Evolutionary conservation across 1,139 yeast genomes (phyloP).

Genomic region (Meyerozyma elateridarum): DNA sequence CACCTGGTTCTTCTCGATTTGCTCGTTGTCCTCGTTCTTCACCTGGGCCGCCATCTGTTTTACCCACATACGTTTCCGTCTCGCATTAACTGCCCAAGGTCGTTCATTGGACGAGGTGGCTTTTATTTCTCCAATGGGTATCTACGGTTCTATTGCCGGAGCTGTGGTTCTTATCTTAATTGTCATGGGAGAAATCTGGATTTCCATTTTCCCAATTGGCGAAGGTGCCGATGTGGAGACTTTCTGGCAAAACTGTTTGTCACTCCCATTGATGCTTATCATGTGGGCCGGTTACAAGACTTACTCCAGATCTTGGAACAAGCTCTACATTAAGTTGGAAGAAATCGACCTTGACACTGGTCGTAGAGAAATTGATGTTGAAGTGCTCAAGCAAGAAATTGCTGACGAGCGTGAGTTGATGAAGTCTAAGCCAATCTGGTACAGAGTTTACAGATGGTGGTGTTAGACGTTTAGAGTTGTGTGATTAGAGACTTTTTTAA

Average conservation of each 20-base stretch:
- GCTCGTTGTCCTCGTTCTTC: slow-evolving; percentile 58
- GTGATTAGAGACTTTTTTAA: too few relatives aligned
- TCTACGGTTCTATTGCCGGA: slow-evolving; percentile 45
- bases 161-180: slow-evolving; percentile 34
- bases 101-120: slow-evolving; percentile 42
- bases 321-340: slow-evolving; percentile 26
- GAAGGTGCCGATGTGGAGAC: slow-evolving; percentile 22
- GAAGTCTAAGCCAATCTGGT: slow-evolving; percentile 24
- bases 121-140: slow-evolving; percentile 45
- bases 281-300: slow-evolving; percentile 30
- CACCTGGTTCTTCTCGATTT: slow-evolving; percentile 63
- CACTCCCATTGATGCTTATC: slow-evolving; percentile 44
- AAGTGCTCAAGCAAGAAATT: slow-evolving; percentile 39
- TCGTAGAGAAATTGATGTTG: slow-evolving; percentile 43
- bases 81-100: slow-evolving; percentile 44
- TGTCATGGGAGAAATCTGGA: slow-evolving; percentile 45
- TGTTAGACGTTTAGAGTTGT: slow-evolving; percentile 36
- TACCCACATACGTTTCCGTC: slow-evolving; percentile 47
- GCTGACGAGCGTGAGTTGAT: slow-evolving; percentile 36
- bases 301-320: slow-evolving; percentile 22
- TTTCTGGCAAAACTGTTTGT: slow-evolving; percentile 46
- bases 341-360: slow-evolving; percentile 51
- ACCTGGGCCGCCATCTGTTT: slow-evolving; percentile 52
- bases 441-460: slow-evolving; percentile 34
- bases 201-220: slow-evolving; percentile 42